phyloP scores from a whole-genome alignment of 371 early-diverging fungal species.

The Capniomyces stellatus region DNA sequence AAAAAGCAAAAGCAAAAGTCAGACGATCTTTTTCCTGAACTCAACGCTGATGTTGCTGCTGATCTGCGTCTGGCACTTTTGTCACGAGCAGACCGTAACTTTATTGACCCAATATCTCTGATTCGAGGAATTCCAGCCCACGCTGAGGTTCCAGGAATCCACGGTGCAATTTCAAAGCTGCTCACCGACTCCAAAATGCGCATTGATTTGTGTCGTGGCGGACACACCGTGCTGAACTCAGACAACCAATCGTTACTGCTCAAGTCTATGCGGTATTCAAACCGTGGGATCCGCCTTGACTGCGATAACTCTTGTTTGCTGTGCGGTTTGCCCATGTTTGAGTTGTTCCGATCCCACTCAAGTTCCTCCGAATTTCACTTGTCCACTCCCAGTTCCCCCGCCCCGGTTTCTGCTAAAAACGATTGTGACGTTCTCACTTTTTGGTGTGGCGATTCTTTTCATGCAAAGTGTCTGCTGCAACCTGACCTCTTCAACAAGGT shows the following conservation, averaged over 20 bases:
- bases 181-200: neutral
- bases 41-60: constrained; percentile 23
- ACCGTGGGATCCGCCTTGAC: neutral
- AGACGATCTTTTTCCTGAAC: neutral
- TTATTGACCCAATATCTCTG: neutral
- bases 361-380: neutral
- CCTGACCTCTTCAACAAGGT: constrained; percentile 18
- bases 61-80: neutral
- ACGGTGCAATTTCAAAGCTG: neutral
- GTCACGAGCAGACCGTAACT: neutral
- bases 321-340: neutral
- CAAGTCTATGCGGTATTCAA: neutral
- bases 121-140: neutral
- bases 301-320: neutral
- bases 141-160: neutral
- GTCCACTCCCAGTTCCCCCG: neutral
- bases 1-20: neutral
- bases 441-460: constrained; percentile 25
- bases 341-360: no score
- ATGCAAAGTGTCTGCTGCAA: constrained; percentile 18
- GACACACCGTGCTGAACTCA: neutral
- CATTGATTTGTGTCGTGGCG: neutral
- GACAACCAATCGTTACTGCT: neutral
- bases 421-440: no score
- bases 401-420: neutral